Percentiles rank a stretch among this genome's conserved stretches.
Evolutionary conservation across 2,329 filamentous ascomycete species (phyloP).

Genomic region (Ophiosphaerella korrae): DNA sequence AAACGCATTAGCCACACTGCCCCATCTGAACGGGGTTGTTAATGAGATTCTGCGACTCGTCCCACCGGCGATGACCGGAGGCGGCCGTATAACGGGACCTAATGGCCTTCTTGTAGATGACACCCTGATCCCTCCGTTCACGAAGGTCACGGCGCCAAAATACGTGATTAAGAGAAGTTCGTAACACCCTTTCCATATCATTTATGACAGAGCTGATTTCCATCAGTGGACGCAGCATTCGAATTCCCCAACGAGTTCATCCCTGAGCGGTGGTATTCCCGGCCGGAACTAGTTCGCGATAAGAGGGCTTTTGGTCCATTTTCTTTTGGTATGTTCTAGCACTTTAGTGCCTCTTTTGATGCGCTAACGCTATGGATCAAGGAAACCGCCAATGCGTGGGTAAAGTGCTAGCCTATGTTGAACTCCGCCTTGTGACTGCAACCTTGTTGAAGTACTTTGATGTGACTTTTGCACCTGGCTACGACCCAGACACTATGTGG

Average conservation of each 20-base stretch:
- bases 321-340: slow-evolving; percentile 36
- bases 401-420: slow-evolving; percentile 10
- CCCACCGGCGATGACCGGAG: slow-evolving; percentile 17
- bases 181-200: background rate
- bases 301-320: slow-evolving; percentile 70
- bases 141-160: slow-evolving; percentile 18
- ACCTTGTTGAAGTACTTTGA: slow-evolving; percentile 8
- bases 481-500: slow-evolving; percentile 6
- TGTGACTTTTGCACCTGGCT: slow-evolving; percentile 7
- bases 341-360: background rate
- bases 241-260: slow-evolving; percentile 15
- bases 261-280: slow-evolving; percentile 11
- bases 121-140: slow-evolving; percentile 15
- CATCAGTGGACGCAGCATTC: slow-evolving; percentile 13
- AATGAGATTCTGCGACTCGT: slow-evolving; percentile 19
- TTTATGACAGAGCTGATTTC: background rate
- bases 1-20: slow-evolving; percentile 6
- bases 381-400: slow-evolving; percentile 14
- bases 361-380: background rate
- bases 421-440: slow-evolving; percentile 13
- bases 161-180: slow-evolving; percentile 13
- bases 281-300: slow-evolving; percentile 6
- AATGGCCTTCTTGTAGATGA: slow-evolving; percentile 15
- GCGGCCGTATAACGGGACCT: slow-evolving; percentile 9
- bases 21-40: slow-evolving; percentile 21